Evolutionary conservation across 345 rosid species (phyloP).

Genomic region (Melaleuca quinquenervia): DNA sequence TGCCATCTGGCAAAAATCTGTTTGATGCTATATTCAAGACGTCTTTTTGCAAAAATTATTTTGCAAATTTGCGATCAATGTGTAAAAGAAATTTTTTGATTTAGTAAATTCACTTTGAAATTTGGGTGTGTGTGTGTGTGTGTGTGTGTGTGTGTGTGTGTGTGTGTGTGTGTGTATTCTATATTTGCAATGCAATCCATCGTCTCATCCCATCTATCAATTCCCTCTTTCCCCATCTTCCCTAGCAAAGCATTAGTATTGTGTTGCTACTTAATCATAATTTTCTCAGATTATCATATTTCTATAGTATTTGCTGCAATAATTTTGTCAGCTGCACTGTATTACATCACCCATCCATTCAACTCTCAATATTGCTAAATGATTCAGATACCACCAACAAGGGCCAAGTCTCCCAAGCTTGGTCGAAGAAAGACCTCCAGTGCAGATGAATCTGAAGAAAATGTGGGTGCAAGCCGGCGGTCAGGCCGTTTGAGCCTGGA

Average conservation of each 20-base stretch:
- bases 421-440: constrained; percentile 65
- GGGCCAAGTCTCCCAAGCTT: constrained; percentile 96
- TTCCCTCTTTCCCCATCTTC: not conserved
- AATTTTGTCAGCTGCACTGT: not conserved
- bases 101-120: no score
- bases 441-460: constrained; percentile 39
- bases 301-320: not conserved
- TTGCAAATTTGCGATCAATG: no score
- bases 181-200: not conserved
- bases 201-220: not conserved
- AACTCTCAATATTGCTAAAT: not conserved
- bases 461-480: constrained; percentile 15
- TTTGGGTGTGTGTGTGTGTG: no score
- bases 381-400: constrained; percentile 81
- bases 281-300: not conserved
- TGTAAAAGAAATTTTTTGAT: no score
- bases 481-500: constrained; percentile 62
- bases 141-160: no score
- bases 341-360: not conserved
- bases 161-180: not conserved
- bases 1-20: no score
- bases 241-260: not conserved
- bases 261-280: not conserved
- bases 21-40: no score
- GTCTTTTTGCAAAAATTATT: no score